Percentiles rank a stretch among this genome's conserved stretches.
Conservation (phyloP, 345 rosid species). For the Linum usitatissimum region DNA sequence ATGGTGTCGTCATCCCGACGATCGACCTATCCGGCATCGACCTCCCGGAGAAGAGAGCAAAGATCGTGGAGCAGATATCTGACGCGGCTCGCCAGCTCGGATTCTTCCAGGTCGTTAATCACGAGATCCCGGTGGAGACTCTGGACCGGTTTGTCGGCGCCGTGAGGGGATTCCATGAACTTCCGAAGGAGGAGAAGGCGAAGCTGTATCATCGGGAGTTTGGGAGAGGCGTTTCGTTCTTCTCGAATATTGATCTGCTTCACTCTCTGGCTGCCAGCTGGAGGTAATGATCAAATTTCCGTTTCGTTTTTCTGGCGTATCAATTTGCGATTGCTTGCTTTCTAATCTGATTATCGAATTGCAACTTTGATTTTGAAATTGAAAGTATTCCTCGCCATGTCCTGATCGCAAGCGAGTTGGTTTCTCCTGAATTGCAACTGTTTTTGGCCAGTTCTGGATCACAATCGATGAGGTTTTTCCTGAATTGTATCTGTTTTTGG, state of each 20-base stretch:
- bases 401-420: too few species aligned
- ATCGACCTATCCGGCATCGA: constrained; percentile 28
- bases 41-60: background rate
- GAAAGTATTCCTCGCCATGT: too few species aligned
- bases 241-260: background rate
- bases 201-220: background rate
- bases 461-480: too few species aligned
- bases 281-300: background rate
- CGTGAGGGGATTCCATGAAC: constrained; percentile 33
- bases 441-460: too few species aligned
- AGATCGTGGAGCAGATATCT: constrained; percentile 24
- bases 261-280: background rate
- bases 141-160: constrained; percentile 23
- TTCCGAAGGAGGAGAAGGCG: constrained; percentile 28
- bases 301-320: background rate
- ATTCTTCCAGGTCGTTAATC: constrained; percentile 44
- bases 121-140: constrained; percentile 30
- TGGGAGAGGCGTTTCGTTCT: background rate
- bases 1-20: constrained; percentile 23
- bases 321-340: background rate
- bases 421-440: too few species aligned
- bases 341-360: too few species aligned
- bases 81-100: constrained; percentile 31
- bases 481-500: too few species aligned
- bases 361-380: too few species aligned